Base-by-base conservation (phyloP, 164 flowering plant genomes). In the Tinospora cordifolia region DNA sequence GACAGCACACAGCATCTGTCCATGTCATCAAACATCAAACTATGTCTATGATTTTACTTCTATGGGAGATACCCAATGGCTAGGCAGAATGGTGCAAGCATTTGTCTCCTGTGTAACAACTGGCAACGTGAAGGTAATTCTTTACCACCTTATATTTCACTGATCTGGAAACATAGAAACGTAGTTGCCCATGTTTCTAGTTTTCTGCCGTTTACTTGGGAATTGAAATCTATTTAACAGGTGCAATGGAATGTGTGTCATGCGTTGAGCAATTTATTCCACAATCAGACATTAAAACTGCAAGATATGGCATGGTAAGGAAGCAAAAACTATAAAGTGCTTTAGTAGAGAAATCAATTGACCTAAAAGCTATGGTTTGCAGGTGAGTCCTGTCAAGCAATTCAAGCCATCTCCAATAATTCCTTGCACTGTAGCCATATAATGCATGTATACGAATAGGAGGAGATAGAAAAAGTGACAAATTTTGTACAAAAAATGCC, bases 171-270 rank as follows among this genome's bases (percentile, higher is more conserved):
- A 51, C 21, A n/a, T 19, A 25, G 9, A 19, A 54, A 19, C n/a
- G 13, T 38, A 21, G 44, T 46, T 62, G 11, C 62, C 49, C 49
- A 62, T 49, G 21, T 68, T 30, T 67, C 12, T 39, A 65, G 22
- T 27, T 57, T 6, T 62, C 26, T 60, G 46, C 4, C n/a, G 54
- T 39, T 65, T 64, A 65, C 25, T 66, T 41, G 21, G n/a, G 40
- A 62, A 19, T 26, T 41, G 13, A 17, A n/a, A 68, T 27, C 11
- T 30, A 73, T 71, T 34, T 14, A 21, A 71, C 88, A 91, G 98
- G 98, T 94, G 68, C 97, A 87, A 71, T 94, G 98, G 98, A 94
- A 94, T 83, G 98, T 89, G 62, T 94, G 98, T 77, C 96, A 92
- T 80, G 94, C 98, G 46, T 66, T 94, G 80, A 86, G 97, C 86